phyloP scores from a whole-genome alignment of 2,329 filamentous ascomycete genomes.

The Botrytis pseudocinerea region DNA sequence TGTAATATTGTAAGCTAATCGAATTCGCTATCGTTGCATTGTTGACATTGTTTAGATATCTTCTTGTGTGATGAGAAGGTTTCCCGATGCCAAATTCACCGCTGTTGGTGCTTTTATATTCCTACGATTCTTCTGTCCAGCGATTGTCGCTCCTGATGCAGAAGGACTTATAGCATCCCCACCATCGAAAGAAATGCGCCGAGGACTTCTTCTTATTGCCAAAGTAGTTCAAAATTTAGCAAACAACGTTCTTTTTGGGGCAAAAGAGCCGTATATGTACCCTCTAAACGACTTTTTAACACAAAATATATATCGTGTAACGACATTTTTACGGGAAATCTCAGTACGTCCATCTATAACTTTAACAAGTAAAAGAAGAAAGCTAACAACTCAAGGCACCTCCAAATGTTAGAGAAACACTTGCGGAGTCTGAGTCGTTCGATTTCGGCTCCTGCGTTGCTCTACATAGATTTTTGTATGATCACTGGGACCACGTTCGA shows the following conservation, averaged over 20 bases:
- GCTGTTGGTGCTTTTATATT: slow-evolving; percentile 72
- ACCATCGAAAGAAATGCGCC: slow-evolving; percentile 68
- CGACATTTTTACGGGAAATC: slow-evolving; percentile 66
- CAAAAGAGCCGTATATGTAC: slow-evolving; percentile 73
- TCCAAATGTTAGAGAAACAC: slow-evolving; percentile 49
- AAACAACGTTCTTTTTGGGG: slow-evolving; percentile 70
- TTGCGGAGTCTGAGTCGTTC: slow-evolving; percentile 53
- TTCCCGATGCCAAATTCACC: slow-evolving; percentile 70
- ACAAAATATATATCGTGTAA: slow-evolving; percentile 67
- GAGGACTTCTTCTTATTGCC: slow-evolving; percentile 67
- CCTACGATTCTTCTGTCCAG: slow-evolving; percentile 70
- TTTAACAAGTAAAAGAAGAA: background rate
- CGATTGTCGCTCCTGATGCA: slow-evolving; percentile 68
- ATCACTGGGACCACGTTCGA: slow-evolving; percentile 69
- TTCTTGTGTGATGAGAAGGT: slow-evolving; percentile 61
- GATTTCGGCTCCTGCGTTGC: slow-evolving; percentile 72
- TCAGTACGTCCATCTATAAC: slow-evolving; percentile 50
- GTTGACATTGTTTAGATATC: slow-evolving; percentile 51
- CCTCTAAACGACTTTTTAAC: slow-evolving; percentile 68
- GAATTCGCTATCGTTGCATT: background rate
- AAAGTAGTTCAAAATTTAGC: slow-evolving; percentile 72
- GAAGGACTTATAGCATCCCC: slow-evolving; percentile 62
- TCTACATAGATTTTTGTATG: slow-evolving; percentile 67
- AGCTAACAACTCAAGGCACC: slow-evolving; percentile 44
- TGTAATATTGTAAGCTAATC: slow-evolving; percentile 59